A percentile compares a stretch with the other conserved stretches of the same genome.
Evolutionary conservation across 495 filamentous ascomycete genomes (phyloP).

Genomic region (Opeltia flavorubescens): DNA sequence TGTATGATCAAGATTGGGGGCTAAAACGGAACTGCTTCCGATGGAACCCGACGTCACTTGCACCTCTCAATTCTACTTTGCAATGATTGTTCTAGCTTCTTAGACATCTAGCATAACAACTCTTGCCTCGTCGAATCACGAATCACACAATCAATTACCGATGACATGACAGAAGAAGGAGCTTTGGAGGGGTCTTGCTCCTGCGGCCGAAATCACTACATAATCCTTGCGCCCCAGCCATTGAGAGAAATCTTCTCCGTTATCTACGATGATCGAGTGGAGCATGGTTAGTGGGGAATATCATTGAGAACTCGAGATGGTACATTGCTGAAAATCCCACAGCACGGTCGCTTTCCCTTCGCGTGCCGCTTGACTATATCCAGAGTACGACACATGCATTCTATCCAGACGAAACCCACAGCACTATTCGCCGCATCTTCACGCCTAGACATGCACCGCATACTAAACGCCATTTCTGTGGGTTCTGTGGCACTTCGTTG

Average conservation of each 20-base stretch:
- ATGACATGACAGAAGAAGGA: constrained; percentile 29
- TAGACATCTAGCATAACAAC: too few relatives aligned
- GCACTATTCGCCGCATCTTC: constrained; percentile 57
- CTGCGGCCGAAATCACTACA: constrained; percentile 75
- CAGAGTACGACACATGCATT: constrained; percentile 55
- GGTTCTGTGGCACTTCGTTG: constrained; percentile 74
- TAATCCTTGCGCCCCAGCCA: constrained; percentile 48
- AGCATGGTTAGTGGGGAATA: constrained; percentile 41
- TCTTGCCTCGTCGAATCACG: too few relatives aligned
- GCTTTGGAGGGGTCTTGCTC: constrained; percentile 62
- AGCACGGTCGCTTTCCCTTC: constrained; percentile 34
- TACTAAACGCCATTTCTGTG: constrained; percentile 68
- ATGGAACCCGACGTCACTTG: too few relatives aligned
- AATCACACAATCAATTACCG: too few relatives aligned
- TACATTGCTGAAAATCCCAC: not conserved
- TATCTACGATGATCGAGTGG: constrained; percentile 50
- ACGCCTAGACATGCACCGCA: constrained; percentile 42
- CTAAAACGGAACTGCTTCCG: too few relatives aligned
- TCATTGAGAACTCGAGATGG: not conserved
- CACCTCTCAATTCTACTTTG: too few relatives aligned
- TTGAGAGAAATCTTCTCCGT: constrained; percentile 43
- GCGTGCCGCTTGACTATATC: constrained; percentile 65
- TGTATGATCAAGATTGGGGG: too few relatives aligned
- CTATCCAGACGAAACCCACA: constrained; percentile 63
- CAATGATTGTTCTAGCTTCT: too few relatives aligned